Base-by-base conservation (phyloP, 177 flowering plant species). In the Telopea speciosissima region DNA sequence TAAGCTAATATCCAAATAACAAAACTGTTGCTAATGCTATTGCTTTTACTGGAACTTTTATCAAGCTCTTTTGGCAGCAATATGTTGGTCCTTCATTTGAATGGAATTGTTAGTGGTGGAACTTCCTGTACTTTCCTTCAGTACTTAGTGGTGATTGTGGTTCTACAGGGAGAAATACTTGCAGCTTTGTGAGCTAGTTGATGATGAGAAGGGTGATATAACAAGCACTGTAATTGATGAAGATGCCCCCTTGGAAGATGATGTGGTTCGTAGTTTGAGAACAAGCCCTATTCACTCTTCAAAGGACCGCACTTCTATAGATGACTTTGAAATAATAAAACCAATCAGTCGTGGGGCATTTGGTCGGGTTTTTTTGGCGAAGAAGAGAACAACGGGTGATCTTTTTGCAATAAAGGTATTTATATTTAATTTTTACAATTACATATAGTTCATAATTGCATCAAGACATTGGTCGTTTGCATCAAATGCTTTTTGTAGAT, bases 341-440 rank as follows among this genome's bases (percentile, higher is more conserved):
- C 99, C 99, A 63, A 96, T 96, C 13, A 96, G 99, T 75, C 95
- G 99, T 75, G 99, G 99, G 54, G 97, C 99, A 56, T 96, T 93
- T 87, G 99, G 99, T 31, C 86, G 99, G 65, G 99, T 96, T 69
- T 96, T 96, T 77, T 80, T 96, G 77, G 98, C 99, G 63, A 96
- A 90, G 78, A 96, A 96, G 81, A 86, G 97, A 81, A 96, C 97
- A 67, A 96, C 99, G 0, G 99, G 99, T 24, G 99, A 96, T 83
- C 90, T 93, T 66, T 96, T 96, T 80, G 99, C 99, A 1, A 96
- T 96, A 62, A 96, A 96, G 99, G 99, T 96, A 83, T 22, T 2
- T 26, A 24, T 71, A 2, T 40, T 13, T 25, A 11, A 16, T 67
- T 24, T 22, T 49, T 12, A 3, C 54, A 49, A 19, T 49, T 49